Percentiles rank a stretch among this genome's conserved stretches.
phyloP scores from a whole-genome alignment of 164 flowering plant genomes.

The Piper betle region DNA sequence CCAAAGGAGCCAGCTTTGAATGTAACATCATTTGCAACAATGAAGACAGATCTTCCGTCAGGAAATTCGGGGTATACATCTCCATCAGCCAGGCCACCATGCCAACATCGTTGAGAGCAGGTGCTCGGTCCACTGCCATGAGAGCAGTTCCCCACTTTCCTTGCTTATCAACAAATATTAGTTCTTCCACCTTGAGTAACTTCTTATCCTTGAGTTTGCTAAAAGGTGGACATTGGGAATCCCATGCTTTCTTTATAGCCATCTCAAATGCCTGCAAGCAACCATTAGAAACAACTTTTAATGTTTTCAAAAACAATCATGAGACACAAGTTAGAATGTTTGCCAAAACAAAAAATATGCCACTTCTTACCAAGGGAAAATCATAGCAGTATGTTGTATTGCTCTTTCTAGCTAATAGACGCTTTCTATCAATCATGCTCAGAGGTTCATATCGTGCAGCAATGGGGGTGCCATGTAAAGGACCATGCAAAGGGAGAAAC shows the following conservation, averaged over 20 bases:
- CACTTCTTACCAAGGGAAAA: constrained; percentile 65
- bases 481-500: constrained; percentile 33
- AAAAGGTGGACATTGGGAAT: constrained; percentile 23
- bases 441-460: constrained; percentile 64
- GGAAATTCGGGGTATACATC: constrained; percentile 97
- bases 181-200: constrained; percentile 60
- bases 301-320: not conserved
- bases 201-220: constrained; percentile 34
- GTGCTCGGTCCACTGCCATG: constrained; percentile 29
- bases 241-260: constrained; percentile 66
- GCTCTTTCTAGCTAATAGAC: constrained; percentile 77
- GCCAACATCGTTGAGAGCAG: constrained; percentile 85
- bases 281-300: not conserved
- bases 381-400: constrained; percentile 98
- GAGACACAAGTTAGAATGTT: not conserved
- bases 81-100: constrained; percentile 98
- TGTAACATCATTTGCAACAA: constrained; percentile 89
- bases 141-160: constrained; percentile 82
- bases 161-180: constrained; percentile 50
- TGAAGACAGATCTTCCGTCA: constrained; percentile 56
- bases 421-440: constrained; percentile 68
- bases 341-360: not conserved
- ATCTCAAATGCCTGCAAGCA: constrained; percentile 80
- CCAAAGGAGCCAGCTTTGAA: constrained; percentile 98
- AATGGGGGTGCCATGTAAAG: constrained; percentile 64